A percentile compares a stretch with the other conserved stretches of the same genome.
phyloP scores from a whole-genome alignment of 768 basidiomycete species.

The Dictyophora rubrovolvata region DNA sequence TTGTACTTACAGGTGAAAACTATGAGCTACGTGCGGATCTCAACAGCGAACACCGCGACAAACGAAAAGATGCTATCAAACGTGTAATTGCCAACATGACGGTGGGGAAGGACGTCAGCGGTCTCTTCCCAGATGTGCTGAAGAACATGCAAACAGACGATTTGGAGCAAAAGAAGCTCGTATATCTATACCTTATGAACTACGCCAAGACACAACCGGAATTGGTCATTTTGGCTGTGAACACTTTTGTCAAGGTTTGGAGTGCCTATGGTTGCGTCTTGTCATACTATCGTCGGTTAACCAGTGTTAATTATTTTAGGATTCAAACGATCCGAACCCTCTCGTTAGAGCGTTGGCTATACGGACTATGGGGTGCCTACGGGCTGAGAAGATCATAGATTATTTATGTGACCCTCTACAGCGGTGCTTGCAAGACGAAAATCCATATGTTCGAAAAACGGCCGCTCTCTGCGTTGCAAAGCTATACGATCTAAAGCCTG shows the following conservation, averaged over 20 bases:
- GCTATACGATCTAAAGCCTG: slow-evolving; percentile 93
- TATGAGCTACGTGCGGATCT: slow-evolving; percentile 95
- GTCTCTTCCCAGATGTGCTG: slow-evolving; percentile 94
- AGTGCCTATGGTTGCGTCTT: not conserved
- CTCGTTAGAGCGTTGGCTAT: slow-evolving; percentile 94
- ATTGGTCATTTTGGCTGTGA: slow-evolving; percentile 96
- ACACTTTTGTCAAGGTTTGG: slow-evolving; percentile 76
- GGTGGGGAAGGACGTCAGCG: slow-evolving; percentile 94
- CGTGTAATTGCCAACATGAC: slow-evolving; percentile 97
- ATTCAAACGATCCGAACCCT: slow-evolving; percentile 93
- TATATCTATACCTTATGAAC: slow-evolving; percentile 99
- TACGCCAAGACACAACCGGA: slow-evolving; percentile 99
- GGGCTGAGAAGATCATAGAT: slow-evolving; percentile 98
- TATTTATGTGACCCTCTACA: slow-evolving; percentile 95
- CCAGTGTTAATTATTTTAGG: slow-evolving; percentile 35
- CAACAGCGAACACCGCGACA: slow-evolving; percentile 92
- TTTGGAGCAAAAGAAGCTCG: slow-evolving; percentile 98
- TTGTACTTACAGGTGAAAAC: slow-evolving; percentile 93
- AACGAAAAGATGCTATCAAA: slow-evolving; percentile 98
- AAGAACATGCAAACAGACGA: slow-evolving; percentile 99
- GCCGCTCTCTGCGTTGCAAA: slow-evolving; percentile 96
- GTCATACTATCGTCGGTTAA: not conserved
- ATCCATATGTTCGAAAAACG: slow-evolving; percentile 97
- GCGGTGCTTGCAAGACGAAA: slow-evolving; percentile 87
- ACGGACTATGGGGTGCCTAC: slow-evolving; percentile 93